These are phyloP conservation scores for Diplodia seriata DNA, from an alignment of 2,329 filamentous ascomycete species.

Conservation along the genomic window DNA sequence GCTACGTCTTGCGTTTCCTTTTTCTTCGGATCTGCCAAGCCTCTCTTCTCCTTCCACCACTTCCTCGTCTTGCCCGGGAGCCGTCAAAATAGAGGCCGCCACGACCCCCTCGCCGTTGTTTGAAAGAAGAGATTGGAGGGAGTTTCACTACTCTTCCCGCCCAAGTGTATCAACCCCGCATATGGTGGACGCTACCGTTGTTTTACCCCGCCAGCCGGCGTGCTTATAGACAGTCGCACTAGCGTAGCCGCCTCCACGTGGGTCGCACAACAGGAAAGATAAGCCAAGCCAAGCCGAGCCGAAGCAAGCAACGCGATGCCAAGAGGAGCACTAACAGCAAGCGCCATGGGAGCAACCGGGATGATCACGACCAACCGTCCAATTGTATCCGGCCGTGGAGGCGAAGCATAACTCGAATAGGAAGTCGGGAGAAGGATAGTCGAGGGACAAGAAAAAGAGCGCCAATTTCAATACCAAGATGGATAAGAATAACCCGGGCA, in stretches of 20 bases:
- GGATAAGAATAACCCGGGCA: neutral
- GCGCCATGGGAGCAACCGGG: neutral
- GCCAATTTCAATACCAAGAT: too few relatives aligned
- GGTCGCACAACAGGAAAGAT: neutral
- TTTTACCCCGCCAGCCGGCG: neutral
- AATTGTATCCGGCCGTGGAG: neutral
- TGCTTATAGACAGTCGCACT: neutral
- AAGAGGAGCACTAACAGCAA: neutral
- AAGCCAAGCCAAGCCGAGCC: neutral
- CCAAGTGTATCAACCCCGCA: neutral
- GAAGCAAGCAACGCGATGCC: neutral
- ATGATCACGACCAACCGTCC: conserved; percentile 2
- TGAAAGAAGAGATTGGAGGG: neutral
- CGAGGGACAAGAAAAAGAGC: neutral
- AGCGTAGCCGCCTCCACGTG: neutral
- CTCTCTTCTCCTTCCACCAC: neutral
- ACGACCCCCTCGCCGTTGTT: neutral
- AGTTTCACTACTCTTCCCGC: neutral
- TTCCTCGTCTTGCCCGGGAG: too few relatives aligned
- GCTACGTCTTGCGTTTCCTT: neutral
- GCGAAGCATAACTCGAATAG: neutral
- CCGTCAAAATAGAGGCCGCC: neutral
- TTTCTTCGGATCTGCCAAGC: neutral
- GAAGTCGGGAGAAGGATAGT: neutral
- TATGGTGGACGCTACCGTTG: neutral